Base-by-base conservation (phyloP, 2,329 filamentous ascomycete genomes). In the Rutstroemia sydowiana region DNA sequence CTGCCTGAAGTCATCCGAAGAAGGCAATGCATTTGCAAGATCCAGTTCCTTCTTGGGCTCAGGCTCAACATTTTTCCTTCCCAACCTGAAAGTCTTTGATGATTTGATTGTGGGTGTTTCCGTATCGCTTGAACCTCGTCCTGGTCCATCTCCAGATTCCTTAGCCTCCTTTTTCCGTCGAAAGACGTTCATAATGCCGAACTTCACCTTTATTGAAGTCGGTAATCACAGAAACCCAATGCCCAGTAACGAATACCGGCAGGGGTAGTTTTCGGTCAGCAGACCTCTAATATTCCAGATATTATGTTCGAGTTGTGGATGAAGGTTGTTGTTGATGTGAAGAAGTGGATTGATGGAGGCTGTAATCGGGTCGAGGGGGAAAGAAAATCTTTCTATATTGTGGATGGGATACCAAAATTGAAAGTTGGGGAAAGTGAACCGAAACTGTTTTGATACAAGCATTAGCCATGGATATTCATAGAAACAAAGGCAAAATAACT, bases 1-100 rank as follows among this genome's bases (percentile, higher is more conserved):
- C 3, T 93, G 98, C 52, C 93, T 82, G 69, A 98, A 97, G 65
- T 97, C 85, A 69, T 97, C 89, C 43, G 74, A 84, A 0, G 90
- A 77, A 1, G 93, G 93, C 2, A 98, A 74, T 1, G 82, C 91
- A 11, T 74, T 74, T 2, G 82, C 68, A 11, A 97, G 73, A 63
- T 97, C 85, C 43, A 96, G 70, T 56, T 88, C 78, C 53, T 73
- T 75, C 65, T 84, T 86, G 42, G 73, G 71, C 60, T 78, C 73
- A 11, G 71, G 69, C 55, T 82, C 79, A 42, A 75, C 72, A 26
- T 44, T 55, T 0, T 70, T 63, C 64, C 80, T 83, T 60, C 81
- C 78, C 48, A 75, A 70, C 53, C 77, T 71, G 58, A 84, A 84
- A 43, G 76, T 71, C 39, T 73, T 73, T 42, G 81, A 79, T 7